Evolutionary conservation across 2,329 filamentous ascomycete species (phyloP).

Genomic region (Trichoderma cornu-damae): DNA sequence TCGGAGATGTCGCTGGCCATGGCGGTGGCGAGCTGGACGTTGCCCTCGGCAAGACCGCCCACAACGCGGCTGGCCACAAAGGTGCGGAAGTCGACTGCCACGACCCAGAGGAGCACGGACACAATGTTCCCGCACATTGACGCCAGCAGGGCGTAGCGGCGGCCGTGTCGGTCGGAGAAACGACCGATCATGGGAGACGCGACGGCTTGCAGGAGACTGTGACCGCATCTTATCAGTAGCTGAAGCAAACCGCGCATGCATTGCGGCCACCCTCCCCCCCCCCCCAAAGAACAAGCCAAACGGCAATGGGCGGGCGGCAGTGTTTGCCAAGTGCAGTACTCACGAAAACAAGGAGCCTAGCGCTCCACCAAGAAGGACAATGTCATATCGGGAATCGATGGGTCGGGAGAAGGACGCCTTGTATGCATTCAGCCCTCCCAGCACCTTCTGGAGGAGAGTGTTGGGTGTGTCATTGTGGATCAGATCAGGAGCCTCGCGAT

Average conservation of each 20-base stretch:
- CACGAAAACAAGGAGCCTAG: slow-evolving; percentile 84
- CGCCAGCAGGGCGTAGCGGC: slow-evolving; percentile 77
- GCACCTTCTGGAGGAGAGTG: slow-evolving; percentile 72
- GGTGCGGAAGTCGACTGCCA: slow-evolving; percentile 88
- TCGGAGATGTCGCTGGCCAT: slow-evolving; percentile 96
- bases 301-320: too few species aligned
- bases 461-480: slow-evolving; percentile 41
- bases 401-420: slow-evolving; percentile 88
- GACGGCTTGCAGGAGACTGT: slow-evolving; percentile 79
- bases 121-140: slow-evolving; percentile 92
- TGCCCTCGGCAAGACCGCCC: slow-evolving; percentile 90
- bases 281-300: not conserved
- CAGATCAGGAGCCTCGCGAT: slow-evolving; percentile 61
- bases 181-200: slow-evolving; percentile 87
- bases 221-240: not conserved
- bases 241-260: not conserved
- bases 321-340: slow-evolving; percentile 27
- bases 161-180: slow-evolving; percentile 83
- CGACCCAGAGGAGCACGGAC: slow-evolving; percentile 90
- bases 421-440: slow-evolving; percentile 84
- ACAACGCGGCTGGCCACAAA: slow-evolving; percentile 92
- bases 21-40: slow-evolving; percentile 91
- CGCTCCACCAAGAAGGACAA: slow-evolving; percentile 88
- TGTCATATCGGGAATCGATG: slow-evolving; percentile 95
- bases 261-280: not conserved